phyloP scores from a whole-genome alignment of 768 basidiomycete species.

The Leccinum pellstonianum region DNA sequence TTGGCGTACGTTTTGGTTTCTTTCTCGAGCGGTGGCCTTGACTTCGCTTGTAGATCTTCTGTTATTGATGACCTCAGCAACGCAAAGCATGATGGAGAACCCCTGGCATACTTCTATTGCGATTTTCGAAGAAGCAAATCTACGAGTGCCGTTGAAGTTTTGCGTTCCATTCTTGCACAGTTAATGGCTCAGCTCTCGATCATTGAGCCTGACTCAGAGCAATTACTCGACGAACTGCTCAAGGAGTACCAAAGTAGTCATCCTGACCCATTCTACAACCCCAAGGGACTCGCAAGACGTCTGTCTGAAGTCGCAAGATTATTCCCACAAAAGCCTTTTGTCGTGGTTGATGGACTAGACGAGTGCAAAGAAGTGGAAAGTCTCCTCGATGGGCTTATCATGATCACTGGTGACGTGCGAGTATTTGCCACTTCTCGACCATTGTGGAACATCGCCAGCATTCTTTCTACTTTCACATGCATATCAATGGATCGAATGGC shows the following conservation, averaged over 20 bases:
- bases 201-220: background rate
- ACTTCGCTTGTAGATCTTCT: background rate
- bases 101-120: constrained; percentile 23
- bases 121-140: constrained; percentile 16
- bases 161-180: constrained; percentile 24
- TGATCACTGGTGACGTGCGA: background rate
- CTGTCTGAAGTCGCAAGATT: constrained; percentile 2
- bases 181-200: background rate
- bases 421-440: constrained; percentile 14
- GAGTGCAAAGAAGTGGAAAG: constrained; percentile 17
- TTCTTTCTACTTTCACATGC: background rate
- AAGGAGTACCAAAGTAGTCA: background rate
- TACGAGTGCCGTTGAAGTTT: constrained; percentile 13
- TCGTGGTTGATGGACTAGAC: constrained; percentile 24
- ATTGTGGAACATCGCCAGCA: background rate
- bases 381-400: constrained; percentile 12
- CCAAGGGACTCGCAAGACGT: background rate
- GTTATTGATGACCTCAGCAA: background rate
- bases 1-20: too few relatives aligned
- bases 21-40: background rate
- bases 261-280: background rate
- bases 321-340: constrained; percentile 3
- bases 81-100: background rate
- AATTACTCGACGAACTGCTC: constrained; percentile 6
- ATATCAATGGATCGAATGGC: constrained; percentile 12